Percentiles rank a stretch among this genome's conserved stretches.
phyloP scores from a whole-genome alignment of 139 green algal species.

The Chlamydomonas sp. region DNA sequence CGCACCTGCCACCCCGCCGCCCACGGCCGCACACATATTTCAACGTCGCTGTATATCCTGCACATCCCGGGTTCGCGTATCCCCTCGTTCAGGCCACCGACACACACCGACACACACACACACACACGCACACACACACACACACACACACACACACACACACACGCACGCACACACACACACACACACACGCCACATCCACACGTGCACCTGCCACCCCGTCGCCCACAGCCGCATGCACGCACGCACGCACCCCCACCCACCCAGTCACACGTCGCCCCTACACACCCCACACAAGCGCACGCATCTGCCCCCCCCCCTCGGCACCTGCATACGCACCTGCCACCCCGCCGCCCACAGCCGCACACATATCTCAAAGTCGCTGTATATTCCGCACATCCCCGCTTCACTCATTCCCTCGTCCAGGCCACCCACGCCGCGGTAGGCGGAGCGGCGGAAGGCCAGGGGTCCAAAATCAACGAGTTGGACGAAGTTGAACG shows the following conservation, averaged over 20 bases:
- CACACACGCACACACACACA: too few species aligned
- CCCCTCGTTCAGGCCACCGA: constrained; percentile 24
- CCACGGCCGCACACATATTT: constrained; percentile 13
- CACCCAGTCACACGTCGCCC: not conserved
- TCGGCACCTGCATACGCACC: not conserved
- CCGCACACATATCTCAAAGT: constrained; percentile 1
- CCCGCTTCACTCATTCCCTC: constrained; percentile 13
- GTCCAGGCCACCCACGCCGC: constrained; percentile 21
- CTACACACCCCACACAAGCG: not conserved
- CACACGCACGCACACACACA: too few species aligned
- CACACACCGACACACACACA: too few species aligned
- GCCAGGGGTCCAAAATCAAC: constrained; percentile 26
- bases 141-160: too few species aligned
- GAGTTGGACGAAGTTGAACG: constrained; percentile 10
- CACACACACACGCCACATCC: too few species aligned
- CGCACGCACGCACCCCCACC: not conserved
- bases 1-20: constrained; percentile 21
- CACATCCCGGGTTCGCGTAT: constrained; percentile 15
- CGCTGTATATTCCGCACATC: constrained; percentile 19
- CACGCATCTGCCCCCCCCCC: not conserved
- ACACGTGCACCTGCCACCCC: too few species aligned
- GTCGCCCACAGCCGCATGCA: too few species aligned
- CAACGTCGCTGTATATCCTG: constrained; percentile 13
- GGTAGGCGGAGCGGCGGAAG: constrained; percentile 13
- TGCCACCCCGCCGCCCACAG: constrained; percentile 24